Conservation (phyloP, 805 yeast genomes). For the Saccharomyces kudriavzevii region DNA sequence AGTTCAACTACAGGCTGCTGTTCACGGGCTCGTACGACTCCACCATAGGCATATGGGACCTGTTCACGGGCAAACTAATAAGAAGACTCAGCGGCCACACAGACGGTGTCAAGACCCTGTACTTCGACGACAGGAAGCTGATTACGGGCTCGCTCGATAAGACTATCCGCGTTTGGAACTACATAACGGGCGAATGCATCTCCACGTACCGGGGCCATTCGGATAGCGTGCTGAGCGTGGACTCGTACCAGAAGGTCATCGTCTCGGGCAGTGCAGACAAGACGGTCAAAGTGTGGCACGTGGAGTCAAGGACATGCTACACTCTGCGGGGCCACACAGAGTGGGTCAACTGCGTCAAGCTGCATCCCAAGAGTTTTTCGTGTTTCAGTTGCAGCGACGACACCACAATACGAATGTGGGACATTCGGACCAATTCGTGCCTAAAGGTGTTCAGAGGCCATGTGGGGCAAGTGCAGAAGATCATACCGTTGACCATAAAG, state of each 20-base stretch:
- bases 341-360: slow-evolving; percentile 84
- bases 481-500: slow-evolving; percentile 72
- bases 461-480: slow-evolving; percentile 89
- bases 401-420: slow-evolving; percentile 92
- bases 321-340: slow-evolving; percentile 90
- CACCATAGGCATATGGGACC: slow-evolving; percentile 88
- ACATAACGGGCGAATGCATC: slow-evolving; percentile 86
- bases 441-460: slow-evolving; percentile 77
- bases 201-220: slow-evolving; percentile 91
- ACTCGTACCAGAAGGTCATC: slow-evolving; percentile 69
- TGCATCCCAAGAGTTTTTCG: slow-evolving; percentile 70
- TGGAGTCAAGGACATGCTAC: slow-evolving; percentile 83
- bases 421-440: slow-evolving; percentile 70
- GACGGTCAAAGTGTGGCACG: slow-evolving; percentile 94
- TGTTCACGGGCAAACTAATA: slow-evolving; percentile 66
- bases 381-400: slow-evolving; percentile 88
- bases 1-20: slow-evolving; percentile 68
- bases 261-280: slow-evolving; percentile 91
- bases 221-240: slow-evolving; percentile 77
- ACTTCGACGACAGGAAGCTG: slow-evolving; percentile 80
- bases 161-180: slow-evolving; percentile 93
- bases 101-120: slow-evolving; percentile 76
- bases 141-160: slow-evolving; percentile 89
- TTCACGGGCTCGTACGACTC: slow-evolving; percentile 92
- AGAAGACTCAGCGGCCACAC: slow-evolving; percentile 82